phyloP scores from a whole-genome alignment of 1,284 basidiomycete species.

The Blastosporella zonata region DNA sequence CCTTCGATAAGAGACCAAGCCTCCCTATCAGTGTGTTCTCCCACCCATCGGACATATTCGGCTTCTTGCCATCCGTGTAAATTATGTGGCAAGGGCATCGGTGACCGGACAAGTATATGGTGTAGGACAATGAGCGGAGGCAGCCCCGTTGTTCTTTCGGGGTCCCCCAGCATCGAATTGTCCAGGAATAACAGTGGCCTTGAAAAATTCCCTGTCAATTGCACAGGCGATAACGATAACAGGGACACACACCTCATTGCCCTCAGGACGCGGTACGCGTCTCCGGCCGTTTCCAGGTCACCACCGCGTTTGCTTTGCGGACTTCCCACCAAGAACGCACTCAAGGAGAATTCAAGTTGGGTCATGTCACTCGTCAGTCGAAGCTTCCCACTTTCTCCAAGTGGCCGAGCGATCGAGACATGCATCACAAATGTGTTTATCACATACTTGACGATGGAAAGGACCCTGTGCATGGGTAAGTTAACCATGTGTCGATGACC shows the following conservation, averaged over 20 bases:
- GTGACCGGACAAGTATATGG: constrained; percentile 88
- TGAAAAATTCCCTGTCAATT: constrained; percentile 11
- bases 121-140: constrained; percentile 85
- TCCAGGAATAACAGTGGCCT: constrained; percentile 89
- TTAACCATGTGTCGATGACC: not conserved
- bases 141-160: constrained; percentile 66
- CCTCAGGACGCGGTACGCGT: constrained; percentile 77
- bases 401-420: constrained; percentile 81
- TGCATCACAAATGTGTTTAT: constrained; percentile 87
- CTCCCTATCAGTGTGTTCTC: constrained; percentile 73
- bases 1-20: constrained; percentile 70
- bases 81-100: constrained; percentile 80
- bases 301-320: constrained; percentile 56
- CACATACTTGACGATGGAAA: constrained; percentile 68
- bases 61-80: constrained; percentile 90
- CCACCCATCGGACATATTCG: constrained; percentile 88
- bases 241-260: constrained; percentile 68
- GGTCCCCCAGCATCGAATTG: constrained; percentile 61
- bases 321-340: constrained; percentile 68
- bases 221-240: constrained; percentile 2
- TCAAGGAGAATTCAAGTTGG: constrained; percentile 88
- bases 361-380: constrained; percentile 95
- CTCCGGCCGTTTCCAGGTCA: constrained; percentile 69
- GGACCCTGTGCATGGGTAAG: constrained; percentile 46
- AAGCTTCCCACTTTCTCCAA: constrained; percentile 87